Percentiles rank a stretch among this genome's conserved stretches.
Conservation (phyloP, 805 yeast species). For the Candida sakaeoensis region DNA sequence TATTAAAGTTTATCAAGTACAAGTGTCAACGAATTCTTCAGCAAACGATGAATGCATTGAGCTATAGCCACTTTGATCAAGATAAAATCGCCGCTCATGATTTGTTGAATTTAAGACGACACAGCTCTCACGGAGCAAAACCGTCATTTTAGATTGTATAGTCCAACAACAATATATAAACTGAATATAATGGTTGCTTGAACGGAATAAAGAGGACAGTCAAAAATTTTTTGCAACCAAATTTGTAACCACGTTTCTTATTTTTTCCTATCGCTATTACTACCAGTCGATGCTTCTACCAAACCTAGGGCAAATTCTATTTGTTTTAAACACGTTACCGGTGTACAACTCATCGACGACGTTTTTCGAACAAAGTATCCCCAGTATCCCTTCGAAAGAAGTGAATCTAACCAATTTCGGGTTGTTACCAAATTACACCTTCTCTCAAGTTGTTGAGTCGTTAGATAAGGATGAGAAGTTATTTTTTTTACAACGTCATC, state of each 20-base stretch:
- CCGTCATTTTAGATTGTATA: neutral
- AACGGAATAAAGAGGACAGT: too few relatives aligned
- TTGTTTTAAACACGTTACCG: neutral
- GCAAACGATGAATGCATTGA: slow-evolving; percentile 1
- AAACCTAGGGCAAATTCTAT: too few relatives aligned
- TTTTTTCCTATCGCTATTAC: too few relatives aligned
- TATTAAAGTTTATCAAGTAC: slow-evolving; percentile 39
- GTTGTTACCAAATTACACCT: slow-evolving; percentile 1
- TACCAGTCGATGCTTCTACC: too few relatives aligned
- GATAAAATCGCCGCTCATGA: slow-evolving; percentile 30
- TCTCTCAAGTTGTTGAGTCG: slow-evolving; percentile 1
- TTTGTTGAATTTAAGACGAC: slow-evolving; percentile 22
- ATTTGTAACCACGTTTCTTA: neutral
- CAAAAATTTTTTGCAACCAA: neutral
- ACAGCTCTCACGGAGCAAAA: slow-evolving; percentile 11
- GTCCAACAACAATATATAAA: too few relatives aligned
- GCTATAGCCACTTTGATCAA: slow-evolving; percentile 10
- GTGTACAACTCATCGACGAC: neutral
- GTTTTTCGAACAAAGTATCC: slow-evolving; percentile 3
- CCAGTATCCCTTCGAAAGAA: neutral
- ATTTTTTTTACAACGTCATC: slow-evolving; percentile 5
- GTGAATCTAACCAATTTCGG: slow-evolving; percentile 2
- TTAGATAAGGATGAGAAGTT: slow-evolving; percentile 1
- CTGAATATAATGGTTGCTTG: too few relatives aligned
- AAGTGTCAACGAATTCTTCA: slow-evolving; percentile 20